Evolutionary conservation across 441 rosid genomes (phyloP).

Genomic region (Erysimum pusillum): DNA sequence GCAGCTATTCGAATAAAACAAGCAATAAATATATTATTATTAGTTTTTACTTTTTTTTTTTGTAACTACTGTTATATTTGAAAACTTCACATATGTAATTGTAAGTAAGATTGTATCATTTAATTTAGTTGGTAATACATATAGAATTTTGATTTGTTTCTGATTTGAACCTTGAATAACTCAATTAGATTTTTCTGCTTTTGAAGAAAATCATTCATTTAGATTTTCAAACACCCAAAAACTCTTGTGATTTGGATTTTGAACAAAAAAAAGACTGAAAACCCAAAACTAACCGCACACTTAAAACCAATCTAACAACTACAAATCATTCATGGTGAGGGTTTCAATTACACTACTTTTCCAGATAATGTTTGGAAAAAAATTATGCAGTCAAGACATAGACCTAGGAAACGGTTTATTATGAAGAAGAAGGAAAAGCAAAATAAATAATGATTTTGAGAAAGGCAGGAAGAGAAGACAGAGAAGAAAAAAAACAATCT

Average conservation of each 20-base stretch:
- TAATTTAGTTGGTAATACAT: no score
- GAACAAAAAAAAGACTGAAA: background rate
- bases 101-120: no score
- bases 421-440: slow-evolving; percentile 3
- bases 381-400: slow-evolving; percentile 36
- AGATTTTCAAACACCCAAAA: background rate
- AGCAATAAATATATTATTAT: no score
- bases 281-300: background rate
- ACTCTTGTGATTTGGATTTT: background rate
- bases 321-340: slow-evolving; percentile 21
- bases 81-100: no score
- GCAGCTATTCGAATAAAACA: no score
- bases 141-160: no score
- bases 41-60: no score
- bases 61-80: no score
- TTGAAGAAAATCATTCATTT: background rate
- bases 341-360: slow-evolving; percentile 42
- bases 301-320: slow-evolving; percentile 22
- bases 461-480: background rate
- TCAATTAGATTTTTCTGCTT: background rate
- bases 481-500: slow-evolving; percentile 33
- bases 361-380: slow-evolving; percentile 33
- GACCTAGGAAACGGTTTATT: slow-evolving; percentile 38
- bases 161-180: no score
- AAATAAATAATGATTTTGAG: slow-evolving; percentile 38